Conservation (phyloP, 2,329 filamentous ascomycete genomes). For the Rhynchosporium agropyri region DNA sequence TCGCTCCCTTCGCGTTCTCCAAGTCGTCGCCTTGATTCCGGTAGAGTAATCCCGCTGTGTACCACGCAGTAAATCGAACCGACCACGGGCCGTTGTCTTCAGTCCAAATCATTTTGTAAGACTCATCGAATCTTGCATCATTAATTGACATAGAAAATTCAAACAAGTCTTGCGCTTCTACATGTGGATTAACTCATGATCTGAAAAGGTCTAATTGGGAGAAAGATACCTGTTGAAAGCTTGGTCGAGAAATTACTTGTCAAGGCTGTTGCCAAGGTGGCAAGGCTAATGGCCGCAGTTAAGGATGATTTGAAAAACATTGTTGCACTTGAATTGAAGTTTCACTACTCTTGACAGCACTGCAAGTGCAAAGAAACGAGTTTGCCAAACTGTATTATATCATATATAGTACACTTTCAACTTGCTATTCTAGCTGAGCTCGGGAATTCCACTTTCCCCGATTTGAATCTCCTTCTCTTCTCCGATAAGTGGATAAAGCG, state of each 20-base stretch:
- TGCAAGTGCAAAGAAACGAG: background rate
- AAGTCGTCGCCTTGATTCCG: constrained; percentile 54
- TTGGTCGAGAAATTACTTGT: background rate
- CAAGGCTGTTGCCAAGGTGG: constrained; percentile 1
- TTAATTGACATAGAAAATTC: constrained; percentile 47
- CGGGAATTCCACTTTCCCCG: background rate
- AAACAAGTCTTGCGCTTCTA: constrained; percentile 44
- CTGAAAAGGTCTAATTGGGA: background rate
- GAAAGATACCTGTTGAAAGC: constrained; percentile 12
- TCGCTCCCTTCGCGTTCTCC: constrained; percentile 54
- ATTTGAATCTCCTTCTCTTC: background rate
- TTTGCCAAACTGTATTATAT: background rate
- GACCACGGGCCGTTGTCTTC: constrained; percentile 49
- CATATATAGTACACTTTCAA: background rate
- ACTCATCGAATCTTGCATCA: constrained; percentile 47
- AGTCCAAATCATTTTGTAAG: constrained; percentile 49
- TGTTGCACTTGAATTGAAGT: background rate
- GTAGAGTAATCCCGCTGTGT: constrained; percentile 58
- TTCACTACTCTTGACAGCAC: background rate
- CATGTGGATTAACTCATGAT: background rate
- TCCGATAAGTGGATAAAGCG: constrained; percentile 6
- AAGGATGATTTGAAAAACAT: background rate
- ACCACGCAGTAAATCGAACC: constrained; percentile 56
- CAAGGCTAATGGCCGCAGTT: background rate
- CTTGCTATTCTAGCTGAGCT: background rate